phyloP scores from a whole-genome alignment of 1,139 yeast genomes.

The Zygotorulaspora mrakii region DNA sequence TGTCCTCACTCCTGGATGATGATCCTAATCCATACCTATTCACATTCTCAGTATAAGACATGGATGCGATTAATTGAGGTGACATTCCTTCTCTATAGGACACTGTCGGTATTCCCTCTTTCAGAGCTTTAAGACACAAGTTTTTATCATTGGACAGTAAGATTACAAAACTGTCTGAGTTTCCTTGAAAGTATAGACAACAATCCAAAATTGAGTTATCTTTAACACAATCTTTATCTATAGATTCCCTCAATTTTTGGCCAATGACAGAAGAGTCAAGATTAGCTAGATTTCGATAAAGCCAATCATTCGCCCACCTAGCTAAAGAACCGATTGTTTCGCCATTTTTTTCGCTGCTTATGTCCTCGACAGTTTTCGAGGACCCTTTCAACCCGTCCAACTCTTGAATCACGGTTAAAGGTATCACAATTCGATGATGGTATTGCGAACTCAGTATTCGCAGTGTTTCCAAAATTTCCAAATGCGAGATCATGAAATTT shows the following conservation, averaged over 20 bases:
- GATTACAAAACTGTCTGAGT: constrained; percentile 49
- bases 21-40: constrained; percentile 24
- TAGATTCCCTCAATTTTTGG: constrained; percentile 55
- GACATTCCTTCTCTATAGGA: constrained; percentile 59
- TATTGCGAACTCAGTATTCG: constrained; percentile 41
- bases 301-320: constrained; percentile 76
- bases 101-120: constrained; percentile 65
- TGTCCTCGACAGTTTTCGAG: constrained; percentile 15
- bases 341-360: constrained; percentile 27
- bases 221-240: constrained; percentile 45
- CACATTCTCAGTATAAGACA: constrained; percentile 44
- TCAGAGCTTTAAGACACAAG: constrained; percentile 70
- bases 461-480: constrained; percentile 52
- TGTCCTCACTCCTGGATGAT: constrained; percentile 3
- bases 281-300: constrained; percentile 57
- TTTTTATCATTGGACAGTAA: constrained; percentile 79
- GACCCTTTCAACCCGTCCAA: constrained; percentile 72
- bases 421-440: constrained; percentile 57
- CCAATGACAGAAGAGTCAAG: constrained; percentile 53
- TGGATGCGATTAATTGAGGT: constrained; percentile 54
- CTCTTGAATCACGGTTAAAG: constrained; percentile 66
- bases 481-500: constrained; percentile 67
- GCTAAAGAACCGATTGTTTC: constrained; percentile 52
- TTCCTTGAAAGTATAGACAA: constrained; percentile 57
- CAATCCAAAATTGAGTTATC: constrained; percentile 90